Evolutionary conservation across 2,329 filamentous ascomycete genomes (phyloP).

Genomic region (Fusarium avenaceum): DNA sequence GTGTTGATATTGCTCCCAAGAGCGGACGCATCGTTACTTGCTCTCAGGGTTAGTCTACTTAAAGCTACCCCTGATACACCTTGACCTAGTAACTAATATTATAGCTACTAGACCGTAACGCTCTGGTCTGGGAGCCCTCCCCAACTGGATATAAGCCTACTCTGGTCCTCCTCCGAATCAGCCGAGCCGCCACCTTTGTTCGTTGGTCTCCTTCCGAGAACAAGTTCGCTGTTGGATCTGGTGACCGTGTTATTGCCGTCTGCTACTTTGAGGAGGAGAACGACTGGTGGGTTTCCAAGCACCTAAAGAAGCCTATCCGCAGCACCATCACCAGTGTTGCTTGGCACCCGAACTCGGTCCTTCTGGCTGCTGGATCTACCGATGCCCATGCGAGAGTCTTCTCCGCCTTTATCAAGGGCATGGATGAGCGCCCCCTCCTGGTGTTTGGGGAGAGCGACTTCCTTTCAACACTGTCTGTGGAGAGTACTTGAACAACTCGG

Average conservation of each 20-base stretch:
- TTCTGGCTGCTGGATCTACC: constrained; percentile 94
- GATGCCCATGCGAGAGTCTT: constrained; percentile 97
- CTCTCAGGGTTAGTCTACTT: constrained; percentile 79
- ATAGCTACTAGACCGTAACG: constrained; percentile 82
- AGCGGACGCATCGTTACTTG: constrained; percentile 97
- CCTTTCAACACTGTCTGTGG: constrained; percentile 99
- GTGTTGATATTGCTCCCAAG: constrained; percentile 92
- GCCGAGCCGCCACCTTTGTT: constrained; percentile 94
- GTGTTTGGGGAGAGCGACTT: constrained; percentile 92
- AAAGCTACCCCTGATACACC: constrained; percentile 3
- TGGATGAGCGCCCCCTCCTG: constrained; percentile 89
- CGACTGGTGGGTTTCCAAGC: constrained; percentile 99
- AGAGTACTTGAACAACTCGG: constrained; percentile 95
- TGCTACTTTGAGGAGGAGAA: constrained; percentile 99
- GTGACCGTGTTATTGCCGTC: constrained; percentile 92
- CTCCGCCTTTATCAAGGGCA: constrained; percentile 95
- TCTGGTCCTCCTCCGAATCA: constrained; percentile 95
- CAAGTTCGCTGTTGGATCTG: constrained; percentile 97
- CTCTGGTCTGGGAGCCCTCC: constrained; percentile 97
- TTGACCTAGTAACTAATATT: constrained; percentile 19
- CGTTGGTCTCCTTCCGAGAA: constrained; percentile 97
- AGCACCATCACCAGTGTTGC: constrained; percentile 95
- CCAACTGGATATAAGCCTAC: constrained; percentile 95
- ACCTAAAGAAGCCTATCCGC: constrained; percentile 98
- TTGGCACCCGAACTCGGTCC: constrained; percentile 98